Evolutionary conservation across 2,329 filamentous ascomycete genomes (phyloP).

Genomic region (Pseudogymnoascus sp.): DNA sequence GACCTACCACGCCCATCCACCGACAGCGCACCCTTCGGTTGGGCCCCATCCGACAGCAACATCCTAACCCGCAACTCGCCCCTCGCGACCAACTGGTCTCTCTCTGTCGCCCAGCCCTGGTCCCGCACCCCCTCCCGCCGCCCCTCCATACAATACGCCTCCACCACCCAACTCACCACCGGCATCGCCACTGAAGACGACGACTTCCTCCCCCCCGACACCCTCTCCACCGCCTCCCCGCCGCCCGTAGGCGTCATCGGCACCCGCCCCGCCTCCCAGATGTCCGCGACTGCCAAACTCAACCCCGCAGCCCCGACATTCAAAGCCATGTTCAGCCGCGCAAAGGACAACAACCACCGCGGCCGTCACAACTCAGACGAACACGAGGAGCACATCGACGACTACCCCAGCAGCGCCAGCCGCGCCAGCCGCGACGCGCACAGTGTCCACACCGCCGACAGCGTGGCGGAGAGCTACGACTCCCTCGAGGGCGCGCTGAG

Average conservation of each 20-base stretch:
- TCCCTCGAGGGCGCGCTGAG: conserved; percentile 47
- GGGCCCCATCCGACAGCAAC: conserved; percentile 39
- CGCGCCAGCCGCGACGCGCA: conserved; percentile 37
- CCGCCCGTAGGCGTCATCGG: conserved; percentile 67
- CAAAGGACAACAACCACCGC: conserved; percentile 22
- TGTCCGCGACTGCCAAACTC: conserved; percentile 51
- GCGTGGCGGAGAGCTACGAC: conserved; percentile 52
- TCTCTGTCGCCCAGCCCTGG: conserved; percentile 46
- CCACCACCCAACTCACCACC: conserved; percentile 53
- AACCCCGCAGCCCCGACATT: conserved; percentile 90
- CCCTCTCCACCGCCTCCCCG: conserved; percentile 43
- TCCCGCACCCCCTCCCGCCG: conserved; percentile 70
- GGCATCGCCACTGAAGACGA: conserved; percentile 56
- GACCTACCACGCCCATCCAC: conserved; percentile 71
- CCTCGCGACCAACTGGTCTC: conserved; percentile 44
- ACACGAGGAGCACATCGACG: conserved; percentile 11
- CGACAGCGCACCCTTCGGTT: conserved; percentile 69
- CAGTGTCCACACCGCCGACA: conserved; percentile 50
- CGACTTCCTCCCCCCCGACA: conserved; percentile 51
- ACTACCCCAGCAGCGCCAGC: conserved; percentile 19
- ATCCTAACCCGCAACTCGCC: conserved; percentile 44
- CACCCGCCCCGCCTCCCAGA: conserved; percentile 52
- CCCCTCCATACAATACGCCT: conserved; percentile 70
- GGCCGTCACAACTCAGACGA: not conserved
- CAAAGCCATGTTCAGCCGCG: conserved; percentile 58